Evolutionary conservation across 257 asterid species (phyloP).

Genomic region (Rauvolfia tetraphylla): DNA sequence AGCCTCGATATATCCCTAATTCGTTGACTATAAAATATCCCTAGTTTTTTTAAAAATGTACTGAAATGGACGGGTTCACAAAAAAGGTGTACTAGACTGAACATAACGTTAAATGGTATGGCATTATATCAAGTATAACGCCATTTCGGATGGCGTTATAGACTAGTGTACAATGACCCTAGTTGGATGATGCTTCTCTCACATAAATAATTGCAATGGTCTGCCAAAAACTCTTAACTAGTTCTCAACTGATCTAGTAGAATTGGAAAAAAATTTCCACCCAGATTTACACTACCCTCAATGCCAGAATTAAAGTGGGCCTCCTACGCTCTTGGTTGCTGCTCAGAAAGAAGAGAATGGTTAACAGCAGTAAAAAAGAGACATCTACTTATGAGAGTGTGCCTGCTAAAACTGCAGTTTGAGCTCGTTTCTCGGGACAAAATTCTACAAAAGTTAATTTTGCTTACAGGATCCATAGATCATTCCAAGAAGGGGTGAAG

Average conservation of each 20-base stretch:
- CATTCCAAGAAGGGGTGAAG: conserved; percentile 65
- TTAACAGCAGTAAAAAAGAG: not conserved
- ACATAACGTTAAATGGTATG: no score
- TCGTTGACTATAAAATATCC: no score
- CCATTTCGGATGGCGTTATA: no score
- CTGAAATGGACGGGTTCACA: no score
- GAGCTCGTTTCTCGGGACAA: not conserved
- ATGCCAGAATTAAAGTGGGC: conserved; percentile 81
- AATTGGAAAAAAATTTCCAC: not conserved
- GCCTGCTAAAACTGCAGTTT: not conserved
- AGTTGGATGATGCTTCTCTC: conserved; percentile 71
- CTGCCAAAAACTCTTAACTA: conserved; percentile 34
- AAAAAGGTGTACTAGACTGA: no score
- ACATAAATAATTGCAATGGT: conserved; percentile 71
- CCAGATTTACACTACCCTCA: conserved; percentile 44
- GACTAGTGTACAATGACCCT: conserved; percentile 72
- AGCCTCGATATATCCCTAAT: no score
- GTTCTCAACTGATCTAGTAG: not conserved
- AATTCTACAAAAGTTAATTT: not conserved
- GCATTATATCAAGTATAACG: no score
- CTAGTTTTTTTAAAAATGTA: no score
- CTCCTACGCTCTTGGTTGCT: conserved; percentile 92
- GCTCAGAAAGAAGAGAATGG: conserved; percentile 12
- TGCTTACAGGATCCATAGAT: conserved; percentile 61
- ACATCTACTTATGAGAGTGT: no score